Percentiles rank a stretch among this genome's conserved stretches.
phyloP scores from a whole-genome alignment of 129 eudicot species.

The Artemisia annua region DNA sequence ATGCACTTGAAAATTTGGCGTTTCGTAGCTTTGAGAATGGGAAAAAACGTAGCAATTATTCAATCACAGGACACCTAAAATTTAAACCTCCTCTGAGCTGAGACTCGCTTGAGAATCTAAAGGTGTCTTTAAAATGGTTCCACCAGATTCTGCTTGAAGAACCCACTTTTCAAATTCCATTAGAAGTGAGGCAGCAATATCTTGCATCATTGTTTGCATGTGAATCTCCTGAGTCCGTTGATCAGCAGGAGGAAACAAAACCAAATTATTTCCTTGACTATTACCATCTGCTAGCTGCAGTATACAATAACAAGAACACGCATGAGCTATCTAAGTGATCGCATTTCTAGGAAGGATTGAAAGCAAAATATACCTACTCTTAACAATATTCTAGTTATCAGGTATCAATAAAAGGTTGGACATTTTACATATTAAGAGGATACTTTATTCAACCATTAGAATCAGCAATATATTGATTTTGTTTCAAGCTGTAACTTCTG shows the following conservation, averaged over 20 bases:
- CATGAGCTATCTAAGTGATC: not conserved
- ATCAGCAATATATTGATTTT: not conserved
- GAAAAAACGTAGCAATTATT: conserved; percentile 23
- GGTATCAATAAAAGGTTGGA: conserved; percentile 3
- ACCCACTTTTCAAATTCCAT: conserved; percentile 97
- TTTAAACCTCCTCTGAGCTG: conserved; percentile 99
- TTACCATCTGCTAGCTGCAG: conserved; percentile 77
- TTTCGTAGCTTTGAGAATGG: not conserved
- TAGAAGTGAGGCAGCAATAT: conserved; percentile 92
- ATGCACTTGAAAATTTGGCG: conserved; percentile 12
- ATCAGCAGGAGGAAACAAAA: conserved; percentile 95
- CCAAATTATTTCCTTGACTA: conserved; percentile 60
- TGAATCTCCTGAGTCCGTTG: conserved; percentile 86
- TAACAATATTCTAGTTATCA: conserved; percentile 12
- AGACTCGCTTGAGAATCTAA: conserved; percentile 99
- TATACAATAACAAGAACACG: conserved; percentile 26
- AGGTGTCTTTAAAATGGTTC: conserved; percentile 96
- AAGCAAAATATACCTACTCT: conserved; percentile 1
- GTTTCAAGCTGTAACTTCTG: conserved; percentile 13
- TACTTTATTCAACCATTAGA: conserved; percentile 11
- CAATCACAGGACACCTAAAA: conserved; percentile 87
- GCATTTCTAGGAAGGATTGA: not conserved
- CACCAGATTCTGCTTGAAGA: conserved; percentile 96
- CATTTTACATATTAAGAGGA: not conserved
- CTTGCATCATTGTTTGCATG: conserved; percentile 96